These are phyloP conservation scores for Stenogyne calaminthoides DNA, from an alignment of 305 asterid species.

Conservation along the genomic window DNA sequence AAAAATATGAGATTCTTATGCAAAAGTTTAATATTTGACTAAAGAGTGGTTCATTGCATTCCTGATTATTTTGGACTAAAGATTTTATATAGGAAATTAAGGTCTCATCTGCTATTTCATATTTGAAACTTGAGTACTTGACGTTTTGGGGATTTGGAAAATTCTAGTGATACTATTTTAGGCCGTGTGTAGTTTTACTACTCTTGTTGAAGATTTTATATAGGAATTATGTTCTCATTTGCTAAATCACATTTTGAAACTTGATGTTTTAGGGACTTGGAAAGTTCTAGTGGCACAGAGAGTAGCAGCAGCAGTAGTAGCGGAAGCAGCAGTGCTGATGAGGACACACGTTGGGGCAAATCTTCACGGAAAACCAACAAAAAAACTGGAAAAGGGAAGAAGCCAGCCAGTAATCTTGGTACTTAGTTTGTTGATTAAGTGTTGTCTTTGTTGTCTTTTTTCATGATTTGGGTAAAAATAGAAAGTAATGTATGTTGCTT, in stretches of 20 bases:
- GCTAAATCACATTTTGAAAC: constrained; percentile 18
- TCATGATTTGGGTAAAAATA: constrained; percentile 7
- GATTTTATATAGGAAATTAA: neutral
- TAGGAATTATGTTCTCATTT: constrained; percentile 1
- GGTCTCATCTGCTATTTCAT: constrained; percentile 11
- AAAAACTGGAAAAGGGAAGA: constrained; percentile 36
- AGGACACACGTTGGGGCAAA: constrained; percentile 43
- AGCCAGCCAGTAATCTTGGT: constrained; percentile 44
- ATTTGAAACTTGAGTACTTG: constrained; percentile 20
- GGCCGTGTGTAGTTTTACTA: constrained; percentile 18
- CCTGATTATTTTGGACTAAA: neutral
- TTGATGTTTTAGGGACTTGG: constrained; percentile 51
- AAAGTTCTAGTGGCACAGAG: constrained; percentile 68
- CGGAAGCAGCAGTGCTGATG: constrained; percentile 65
- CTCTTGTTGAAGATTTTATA: neutral
- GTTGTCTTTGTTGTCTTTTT: constrained; percentile 16
- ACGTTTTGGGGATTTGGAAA: constrained; percentile 54
- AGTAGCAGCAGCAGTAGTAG: constrained; percentile 56
- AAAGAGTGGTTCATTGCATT: neutral
- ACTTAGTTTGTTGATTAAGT: constrained; percentile 15
- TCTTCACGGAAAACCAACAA: constrained; percentile 40
- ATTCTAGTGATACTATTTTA: constrained; percentile 62
- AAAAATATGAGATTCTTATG: neutral
- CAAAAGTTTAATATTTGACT: neutral
- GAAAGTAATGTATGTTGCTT: constrained; percentile 5